Base-by-base conservation (phyloP, 495 filamentous ascomycete species). In the Collariella sp. region DNA sequence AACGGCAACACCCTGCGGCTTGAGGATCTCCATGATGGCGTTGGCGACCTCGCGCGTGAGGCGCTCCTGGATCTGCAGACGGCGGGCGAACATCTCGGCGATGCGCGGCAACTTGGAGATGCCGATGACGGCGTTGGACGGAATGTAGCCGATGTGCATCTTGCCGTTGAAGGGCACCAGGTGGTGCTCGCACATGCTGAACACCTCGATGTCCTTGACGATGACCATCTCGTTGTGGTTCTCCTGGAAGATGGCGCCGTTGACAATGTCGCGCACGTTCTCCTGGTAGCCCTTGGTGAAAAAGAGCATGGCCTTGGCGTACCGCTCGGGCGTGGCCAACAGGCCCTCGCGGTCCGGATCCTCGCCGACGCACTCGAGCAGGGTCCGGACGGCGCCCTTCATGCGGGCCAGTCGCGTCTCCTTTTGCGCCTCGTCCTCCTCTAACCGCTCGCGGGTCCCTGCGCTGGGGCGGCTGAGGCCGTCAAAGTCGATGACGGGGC, bases 91-190 rank as follows among this genome's bases (percentile, higher is more conserved):
- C 90, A 98, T 93, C 65, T 98, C 91, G 22, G 91, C 94, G 50
- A 98, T 88, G 40, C 93, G 83, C 13, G 91, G 93, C 41, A 98
- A 76, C 70, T 98, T 98, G 9, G 90, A 96, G 24, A 98, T 86
- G 35, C 93, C 94, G 34, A 98, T 86, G 35, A 98, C 94, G 46
- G 71, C 87, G 71, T 77, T 75, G 58, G 83, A 78, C 15, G 91
- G 94, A 53, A 98, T 96, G 66, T 97, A 98, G 26, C 93, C 94
- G 61, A 98, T 96, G 73, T 97, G 93, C 88, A 98, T 95, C 86
- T 91, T 96, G 54, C 93, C 94, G 7, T 80, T 90, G 65, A 98
- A 98, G 2, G 94, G 93, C 7, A 98, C 91, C 69, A 98, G 81
- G 67, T 98, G 94, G 68, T 98, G 93, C 71, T 98, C 93, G 76